Conservation (phyloP, 1,284 basidiomycete species). For the Exsudoporus floridanus region DNA sequence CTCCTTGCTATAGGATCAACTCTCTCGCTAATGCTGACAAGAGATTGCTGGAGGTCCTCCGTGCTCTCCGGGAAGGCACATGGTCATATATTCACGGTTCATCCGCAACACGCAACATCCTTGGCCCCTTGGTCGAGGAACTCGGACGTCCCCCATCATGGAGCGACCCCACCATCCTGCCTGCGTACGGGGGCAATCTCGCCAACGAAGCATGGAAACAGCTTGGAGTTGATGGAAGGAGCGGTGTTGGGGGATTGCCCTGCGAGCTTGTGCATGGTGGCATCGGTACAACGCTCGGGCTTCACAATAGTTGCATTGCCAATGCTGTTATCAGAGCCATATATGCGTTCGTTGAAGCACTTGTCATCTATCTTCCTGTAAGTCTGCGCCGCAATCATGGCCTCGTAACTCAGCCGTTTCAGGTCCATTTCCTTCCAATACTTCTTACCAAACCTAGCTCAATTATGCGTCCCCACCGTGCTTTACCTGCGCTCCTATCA, state of each 20-base stretch:
- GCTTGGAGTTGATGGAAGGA: conserved; percentile 51
- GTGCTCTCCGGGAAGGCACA: conserved; percentile 48
- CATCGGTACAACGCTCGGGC: conserved; percentile 45
- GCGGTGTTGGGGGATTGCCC: conserved; percentile 63
- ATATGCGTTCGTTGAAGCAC: conserved; percentile 58
- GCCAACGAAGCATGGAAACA: conserved; percentile 54
- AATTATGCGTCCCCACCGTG: conserved; percentile 45
- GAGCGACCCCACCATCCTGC: conserved; percentile 59
- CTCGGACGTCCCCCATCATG: conserved; percentile 59
- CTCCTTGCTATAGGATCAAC: conserved; percentile 50
- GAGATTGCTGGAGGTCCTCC: conserved; percentile 54
- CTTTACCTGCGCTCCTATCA: conserved; percentile 45
- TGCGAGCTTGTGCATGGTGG: conserved; percentile 70
- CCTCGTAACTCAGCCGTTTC: conserved; percentile 1
- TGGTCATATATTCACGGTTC: conserved; percentile 59
- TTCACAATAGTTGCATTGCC: conserved; percentile 55
- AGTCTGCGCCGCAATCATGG: conserved; percentile 23
- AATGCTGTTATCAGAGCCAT: conserved; percentile 54
- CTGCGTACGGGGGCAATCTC: conserved; percentile 54
- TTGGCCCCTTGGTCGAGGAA: conserved; percentile 48
- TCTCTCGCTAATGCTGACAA: conserved; percentile 65
- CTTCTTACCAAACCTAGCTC: conserved; percentile 56
- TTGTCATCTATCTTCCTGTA: conserved; percentile 69
- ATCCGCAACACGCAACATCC: conserved; percentile 36
- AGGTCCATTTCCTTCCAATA: conserved; percentile 70